A percentile compares a stretch with the other conserved stretches of the same genome.
Conservation (phyloP, 2,329 filamentous ascomycete genomes). For the Fusarium sp. region DNA sequence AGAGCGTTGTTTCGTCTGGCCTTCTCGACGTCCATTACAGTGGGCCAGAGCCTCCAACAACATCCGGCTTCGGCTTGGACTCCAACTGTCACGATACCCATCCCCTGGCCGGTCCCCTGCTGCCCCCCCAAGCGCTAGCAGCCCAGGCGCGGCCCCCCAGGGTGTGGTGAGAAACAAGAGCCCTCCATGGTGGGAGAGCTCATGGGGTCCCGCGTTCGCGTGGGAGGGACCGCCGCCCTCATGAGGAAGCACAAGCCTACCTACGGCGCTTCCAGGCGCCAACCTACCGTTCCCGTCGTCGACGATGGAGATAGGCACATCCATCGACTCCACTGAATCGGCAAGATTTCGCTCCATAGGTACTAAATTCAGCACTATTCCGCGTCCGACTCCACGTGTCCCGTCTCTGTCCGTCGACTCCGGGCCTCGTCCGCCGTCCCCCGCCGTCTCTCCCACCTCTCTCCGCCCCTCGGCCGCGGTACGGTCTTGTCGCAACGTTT, state of each 20-base stretch:
- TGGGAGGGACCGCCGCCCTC: background rate
- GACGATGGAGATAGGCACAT: conserved; percentile 1
- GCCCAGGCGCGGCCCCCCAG: conserved; percentile 3
- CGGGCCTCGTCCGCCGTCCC: conserved; percentile 9
- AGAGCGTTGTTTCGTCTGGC: conserved; percentile 18
- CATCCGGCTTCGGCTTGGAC: conserved; percentile 26
- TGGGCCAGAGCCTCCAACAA: conserved; percentile 7
- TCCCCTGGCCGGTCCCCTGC: background rate
- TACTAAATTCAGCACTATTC: conserved; percentile 25
- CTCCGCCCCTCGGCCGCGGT: background rate
- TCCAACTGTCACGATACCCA: conserved; percentile 24
- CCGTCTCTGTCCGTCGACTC: conserved; percentile 24
- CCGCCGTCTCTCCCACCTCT: background rate
- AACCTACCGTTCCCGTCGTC: conserved; percentile 1
- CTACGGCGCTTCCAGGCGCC: conserved; percentile 10
- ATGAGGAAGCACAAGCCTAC: conserved; percentile 20
- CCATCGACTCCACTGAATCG: conserved; percentile 18
- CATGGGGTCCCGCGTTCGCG: background rate
- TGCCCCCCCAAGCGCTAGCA: conserved; percentile 18
- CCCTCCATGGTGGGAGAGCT: conserved; percentile 12
- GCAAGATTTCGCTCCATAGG: conserved; percentile 3
- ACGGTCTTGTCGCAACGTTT: background rate
- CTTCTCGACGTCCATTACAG: background rate
- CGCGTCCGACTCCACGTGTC: conserved; percentile 31
- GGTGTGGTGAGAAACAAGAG: conserved; percentile 35